Percentiles rank a stretch among this genome's conserved stretches.
Evolutionary conservation across 2,329 filamentous ascomycete genomes (phyloP).

Genomic region (Davidsoniella neocaledoniae): DNA sequence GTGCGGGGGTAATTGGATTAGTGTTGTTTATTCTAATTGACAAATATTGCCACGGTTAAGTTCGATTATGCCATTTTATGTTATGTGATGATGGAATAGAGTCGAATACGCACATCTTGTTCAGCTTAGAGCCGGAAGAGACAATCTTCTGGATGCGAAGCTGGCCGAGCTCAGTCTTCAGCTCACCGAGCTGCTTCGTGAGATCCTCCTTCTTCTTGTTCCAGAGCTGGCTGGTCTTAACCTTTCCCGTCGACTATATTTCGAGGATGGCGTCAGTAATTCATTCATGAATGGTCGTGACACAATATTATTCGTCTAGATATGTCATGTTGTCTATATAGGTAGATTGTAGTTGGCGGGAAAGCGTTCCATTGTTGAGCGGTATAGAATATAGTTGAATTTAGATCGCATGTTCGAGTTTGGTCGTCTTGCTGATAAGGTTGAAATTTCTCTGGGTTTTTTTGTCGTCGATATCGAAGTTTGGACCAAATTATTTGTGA

Average conservation of each 20-base stretch:
- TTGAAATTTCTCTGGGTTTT: neutral
- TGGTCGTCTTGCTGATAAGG: neutral
- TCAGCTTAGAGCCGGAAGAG: slow-evolving; percentile 88
- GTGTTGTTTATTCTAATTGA: neutral
- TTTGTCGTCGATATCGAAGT: slow-evolving; percentile 3
- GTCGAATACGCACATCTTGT: slow-evolving; percentile 62
- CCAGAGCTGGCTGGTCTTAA: slow-evolving; percentile 96
- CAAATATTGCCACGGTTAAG: neutral
- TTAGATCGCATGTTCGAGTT: neutral
- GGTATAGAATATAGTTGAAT: too few relatives aligned
- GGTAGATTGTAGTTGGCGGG: neutral
- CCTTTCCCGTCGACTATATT: slow-evolving; percentile 39
- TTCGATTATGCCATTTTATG: neutral
- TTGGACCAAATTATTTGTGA: neutral
- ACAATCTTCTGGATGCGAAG: slow-evolving; percentile 97
- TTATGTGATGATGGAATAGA: neutral
- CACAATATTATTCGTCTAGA: neutral
- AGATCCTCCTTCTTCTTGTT: slow-evolving; percentile 99
- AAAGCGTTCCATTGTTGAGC: neutral
- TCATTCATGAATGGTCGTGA: slow-evolving; percentile 3
- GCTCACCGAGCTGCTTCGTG: slow-evolving; percentile 81
- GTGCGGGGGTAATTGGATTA: neutral
- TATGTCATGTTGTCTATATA: neutral
- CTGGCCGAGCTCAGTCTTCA: slow-evolving; percentile 92
- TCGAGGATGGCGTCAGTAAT: slow-evolving; percentile 9